Percentiles rank a stretch among this genome's conserved stretches.
phyloP scores from a whole-genome alignment of 805 yeast species.

The Wickerhamomyces tratensis region DNA sequence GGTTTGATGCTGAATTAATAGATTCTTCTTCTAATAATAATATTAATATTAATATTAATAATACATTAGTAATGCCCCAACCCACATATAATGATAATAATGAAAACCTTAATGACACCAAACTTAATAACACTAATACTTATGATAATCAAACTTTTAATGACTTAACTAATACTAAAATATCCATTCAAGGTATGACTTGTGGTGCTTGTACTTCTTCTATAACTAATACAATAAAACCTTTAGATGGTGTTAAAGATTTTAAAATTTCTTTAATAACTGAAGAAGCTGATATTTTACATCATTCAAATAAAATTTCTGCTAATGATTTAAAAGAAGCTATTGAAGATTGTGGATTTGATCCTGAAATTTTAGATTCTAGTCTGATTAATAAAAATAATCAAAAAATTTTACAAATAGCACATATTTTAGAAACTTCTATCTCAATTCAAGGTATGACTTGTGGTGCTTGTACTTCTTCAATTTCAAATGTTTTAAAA shows the following conservation, averaged over 20 bases:
- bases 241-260: slow-evolving; percentile 37
- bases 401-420: not conserved
- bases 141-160: no score
- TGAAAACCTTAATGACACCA: no score
- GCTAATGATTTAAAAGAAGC: slow-evolving; percentile 32
- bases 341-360: slow-evolving; percentile 75
- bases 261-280: slow-evolving; percentile 68
- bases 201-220: slow-evolving; percentile 59
- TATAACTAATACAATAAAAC: slow-evolving; percentile 20
- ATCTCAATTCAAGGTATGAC: slow-evolving; percentile 64
- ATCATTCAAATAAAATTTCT: slow-evolving; percentile 22
- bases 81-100: no score
- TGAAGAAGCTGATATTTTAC: slow-evolving; percentile 56
- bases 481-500: slow-evolving; percentile 49
- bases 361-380: slow-evolving; percentile 25
- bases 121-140: no score
- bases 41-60: no score
- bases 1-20: slow-evolving; percentile 44
- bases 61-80: no score
- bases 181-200: slow-evolving; percentile 63
- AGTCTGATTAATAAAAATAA: no score
- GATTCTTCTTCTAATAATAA: slow-evolving; percentile 3
- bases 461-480: slow-evolving; percentile 73
- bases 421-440: slow-evolving; percentile 9
- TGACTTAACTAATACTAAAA: not conserved